Evolutionary conservation across 2,329 filamentous ascomycete species (phyloP), one percentile per base, ranked within the genome.

Genomic region (Cytospora schulzeri): DNA sequence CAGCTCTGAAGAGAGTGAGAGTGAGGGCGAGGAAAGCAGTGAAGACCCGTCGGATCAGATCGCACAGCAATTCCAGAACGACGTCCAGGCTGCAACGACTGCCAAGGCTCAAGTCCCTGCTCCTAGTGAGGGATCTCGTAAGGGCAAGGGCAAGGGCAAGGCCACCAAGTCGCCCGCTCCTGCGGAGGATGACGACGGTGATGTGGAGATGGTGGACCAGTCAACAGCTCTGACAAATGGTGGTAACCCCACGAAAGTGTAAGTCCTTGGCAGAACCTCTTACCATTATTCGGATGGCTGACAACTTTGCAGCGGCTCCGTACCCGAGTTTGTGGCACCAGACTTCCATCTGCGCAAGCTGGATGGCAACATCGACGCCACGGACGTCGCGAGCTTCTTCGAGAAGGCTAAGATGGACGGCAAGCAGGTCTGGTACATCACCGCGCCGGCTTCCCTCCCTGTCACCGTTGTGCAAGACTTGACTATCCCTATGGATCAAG

Each of bases 361-460:
- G 26, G 72, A 76, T n/a, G 76, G 78, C 68, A 70, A 76, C 68
- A 73, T 78, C 72, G 74, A 81, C 53, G 74, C 75, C 4, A 70
- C 71, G 69, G 77, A 84, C 71, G 76, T 85, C 65, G 74, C 82
- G 11, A 78, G 83, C 26, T 76, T 89, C 60, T 86, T 91, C 70
- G 83, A 79, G 70, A 79, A 84, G 64, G 81, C 83, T 62, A 84
- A 85, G 69, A 73, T 89, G 9, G 78, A 86, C 63, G 88, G 88
- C 67, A 92, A 92, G 78, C 88, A 93, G 73, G 80, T 93, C 65
- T 93, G 90, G 91, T 91, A 92, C 74, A 91, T 93, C 70, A 91
- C 88, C 12, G 88, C 89, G 4, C 91, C 91, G 2, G 84, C 87
- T 7, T 86, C 85, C 14, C 78, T 92, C 3, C 86, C 90, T n/a